These are phyloP conservation scores for Bolboschoenus planiculmis DNA, from an alignment of 176 grass and related monocot species.

Conservation along the genomic window DNA sequence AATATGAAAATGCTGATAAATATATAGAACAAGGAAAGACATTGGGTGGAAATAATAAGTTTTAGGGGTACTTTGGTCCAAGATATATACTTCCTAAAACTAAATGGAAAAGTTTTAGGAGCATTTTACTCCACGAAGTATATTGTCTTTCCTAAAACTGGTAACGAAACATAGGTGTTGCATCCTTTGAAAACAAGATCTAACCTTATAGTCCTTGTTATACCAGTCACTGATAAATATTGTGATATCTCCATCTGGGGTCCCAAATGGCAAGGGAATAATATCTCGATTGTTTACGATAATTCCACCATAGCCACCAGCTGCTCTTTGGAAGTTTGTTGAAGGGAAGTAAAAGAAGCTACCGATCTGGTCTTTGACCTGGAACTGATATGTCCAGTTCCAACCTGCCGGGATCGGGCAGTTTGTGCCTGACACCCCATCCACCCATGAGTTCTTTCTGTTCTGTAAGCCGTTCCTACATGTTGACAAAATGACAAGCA, in stretches of 20 bases:
- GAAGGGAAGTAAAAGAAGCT: slow-evolving; percentile 75
- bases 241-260: slow-evolving; percentile 78
- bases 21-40: neutral
- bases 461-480: slow-evolving; percentile 72
- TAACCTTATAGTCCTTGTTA: slow-evolving; percentile 39
- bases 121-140: neutral
- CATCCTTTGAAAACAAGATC: neutral
- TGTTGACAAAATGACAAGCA: neutral
- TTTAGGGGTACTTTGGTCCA: neutral
- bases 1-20: neutral
- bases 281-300: slow-evolving; percentile 80
- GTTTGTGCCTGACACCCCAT: slow-evolving; percentile 80
- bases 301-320: slow-evolving; percentile 62
- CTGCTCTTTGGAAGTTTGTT: slow-evolving; percentile 44
- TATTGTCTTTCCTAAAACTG: neutral
- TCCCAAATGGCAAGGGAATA: slow-evolving; percentile 70
- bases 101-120: neutral
- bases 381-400: slow-evolving; percentile 93
- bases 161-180: neutral
- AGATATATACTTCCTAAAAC: neutral
- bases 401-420: slow-evolving; percentile 70
- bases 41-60: neutral
- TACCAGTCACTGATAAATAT: slow-evolving; percentile 81
- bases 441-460: slow-evolving; percentile 71
- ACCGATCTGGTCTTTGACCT: slow-evolving; percentile 84